phyloP scores from a whole-genome alignment of 192 early-diverging fungal species.

The Coemansia sp. region DNA sequence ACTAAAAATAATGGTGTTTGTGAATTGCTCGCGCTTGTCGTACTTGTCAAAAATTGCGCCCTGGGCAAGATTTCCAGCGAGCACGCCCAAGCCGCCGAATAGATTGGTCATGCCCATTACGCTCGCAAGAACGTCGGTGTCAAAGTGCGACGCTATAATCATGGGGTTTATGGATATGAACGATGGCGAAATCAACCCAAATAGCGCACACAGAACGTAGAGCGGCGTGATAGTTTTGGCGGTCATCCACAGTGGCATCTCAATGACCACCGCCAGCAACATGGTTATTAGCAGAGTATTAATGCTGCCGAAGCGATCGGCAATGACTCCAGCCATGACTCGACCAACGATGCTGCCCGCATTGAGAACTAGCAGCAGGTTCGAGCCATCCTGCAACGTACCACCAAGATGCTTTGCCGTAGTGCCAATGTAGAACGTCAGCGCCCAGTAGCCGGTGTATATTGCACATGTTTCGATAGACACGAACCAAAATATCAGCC shows the following conservation, averaged over 20 bases:
- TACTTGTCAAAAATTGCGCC: conserved; percentile 51
- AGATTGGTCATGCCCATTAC: conserved; percentile 48
- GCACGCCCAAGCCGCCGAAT: conserved; percentile 41
- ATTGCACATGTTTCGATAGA: conserved; percentile 32
- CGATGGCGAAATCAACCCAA: conserved; percentile 44
- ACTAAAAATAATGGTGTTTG: conserved; percentile 49
- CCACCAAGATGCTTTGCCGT: conserved; percentile 28
- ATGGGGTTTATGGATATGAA: conserved; percentile 52
- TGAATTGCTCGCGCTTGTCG: conserved; percentile 36
- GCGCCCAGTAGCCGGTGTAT: conserved; percentile 54
- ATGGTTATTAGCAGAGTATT: conserved; percentile 34
- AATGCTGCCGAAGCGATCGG: conserved; percentile 39
- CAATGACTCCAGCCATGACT: conserved; percentile 32
- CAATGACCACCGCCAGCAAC: conserved; percentile 26
- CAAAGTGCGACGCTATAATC: conserved; percentile 35
- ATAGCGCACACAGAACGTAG: conserved; percentile 40
- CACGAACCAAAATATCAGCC: conserved; percentile 38
- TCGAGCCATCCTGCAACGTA: conserved; percentile 27
- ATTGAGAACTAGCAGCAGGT: conserved; percentile 43
- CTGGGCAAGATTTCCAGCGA: conserved; percentile 43
- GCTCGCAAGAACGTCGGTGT: conserved; percentile 29
- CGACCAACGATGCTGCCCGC: conserved; percentile 37
- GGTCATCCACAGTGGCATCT: conserved; percentile 45
- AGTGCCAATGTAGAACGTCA: conserved; percentile 42
- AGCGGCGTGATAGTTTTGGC: conserved; percentile 27